Percentiles rank a stretch among this genome's conserved stretches.
These are phyloP conservation scores for Martensiomyces pterosporus DNA, from an alignment of 192 early-diverging fungal species.

Conservation along the genomic window DNA sequence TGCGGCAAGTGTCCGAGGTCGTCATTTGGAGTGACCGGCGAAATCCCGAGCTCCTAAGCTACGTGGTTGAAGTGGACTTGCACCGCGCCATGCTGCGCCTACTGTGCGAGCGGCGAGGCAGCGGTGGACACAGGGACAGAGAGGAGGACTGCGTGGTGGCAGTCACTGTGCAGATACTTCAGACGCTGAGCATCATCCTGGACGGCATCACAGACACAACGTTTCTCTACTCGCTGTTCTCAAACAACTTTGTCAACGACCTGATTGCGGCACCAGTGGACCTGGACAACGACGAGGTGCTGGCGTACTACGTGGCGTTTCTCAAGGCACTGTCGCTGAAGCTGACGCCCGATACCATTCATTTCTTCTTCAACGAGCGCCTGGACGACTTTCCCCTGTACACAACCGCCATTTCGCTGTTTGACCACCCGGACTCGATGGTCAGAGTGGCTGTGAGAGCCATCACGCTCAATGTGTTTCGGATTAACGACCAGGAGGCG, in stretches of 20 bases:
- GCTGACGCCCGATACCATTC: constrained; percentile 58
- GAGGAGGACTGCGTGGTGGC: constrained; percentile 9
- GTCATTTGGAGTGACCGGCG: constrained; percentile 46
- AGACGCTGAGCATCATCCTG: constrained; percentile 52
- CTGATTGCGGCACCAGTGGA: constrained; percentile 58
- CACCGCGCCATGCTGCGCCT: constrained; percentile 33
- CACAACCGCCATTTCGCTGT: constrained; percentile 60
- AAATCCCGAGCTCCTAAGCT: constrained; percentile 34
- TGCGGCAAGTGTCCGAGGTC: constrained; percentile 35
- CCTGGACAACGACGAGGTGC: constrained; percentile 62
- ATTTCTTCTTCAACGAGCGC: constrained; percentile 59
- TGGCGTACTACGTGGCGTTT: constrained; percentile 65
- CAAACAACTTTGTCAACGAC: constrained; percentile 71
- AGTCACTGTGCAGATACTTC: constrained; percentile 41
- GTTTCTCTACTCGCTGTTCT: constrained; percentile 58
- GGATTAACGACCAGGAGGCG: constrained; percentile 32
- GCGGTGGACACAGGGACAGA: too few relatives aligned
- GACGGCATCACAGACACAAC: constrained; percentile 37
- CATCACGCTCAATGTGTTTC: constrained; percentile 62
- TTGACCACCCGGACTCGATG: constrained; percentile 68
- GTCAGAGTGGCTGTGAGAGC: constrained; percentile 63
- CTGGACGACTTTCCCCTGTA: constrained; percentile 56
- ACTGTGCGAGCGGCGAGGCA: neutral
- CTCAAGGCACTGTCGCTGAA: constrained; percentile 67
- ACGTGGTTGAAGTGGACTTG: constrained; percentile 29